Evolutionary conservation across 768 basidiomycete genomes (phyloP), one percentile per base, ranked within the genome.

Genomic region (Lentinus tigrinus): DNA sequence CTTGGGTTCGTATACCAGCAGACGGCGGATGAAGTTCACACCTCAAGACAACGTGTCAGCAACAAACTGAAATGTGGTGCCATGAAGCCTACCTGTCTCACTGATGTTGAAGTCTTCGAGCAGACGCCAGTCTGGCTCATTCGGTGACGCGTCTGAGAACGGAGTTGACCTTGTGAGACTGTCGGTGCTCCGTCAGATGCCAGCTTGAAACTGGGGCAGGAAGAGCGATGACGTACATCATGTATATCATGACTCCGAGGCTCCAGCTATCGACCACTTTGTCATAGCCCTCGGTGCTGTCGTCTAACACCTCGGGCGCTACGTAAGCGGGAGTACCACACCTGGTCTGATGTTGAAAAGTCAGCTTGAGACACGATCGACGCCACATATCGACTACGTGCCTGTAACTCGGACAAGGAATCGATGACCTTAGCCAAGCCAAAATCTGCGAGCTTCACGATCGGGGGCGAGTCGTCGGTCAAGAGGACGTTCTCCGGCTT

Each of bases 401-500:
- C 90, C 65, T 79, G 79, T 10, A 46, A 9, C 4, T 21, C 24
- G 19, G 44, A 21, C 19, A 81, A 67, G 58, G 83, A 84, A 58
- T 89, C 84, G 7, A 99, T 92, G 53, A 98, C 88, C 75, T 99
- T 99, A 59, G 88, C 91, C 48, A 99, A 79, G 31, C 96, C 96
- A 68, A 99, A 99, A 72, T 99, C 96, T 58, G 96, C 96, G 59
- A 99, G 96, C 79, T 98, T 99, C 73, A 99, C 94, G 39, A 89
- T 82, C 70, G 93, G 90, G 31, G 85, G 82, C 68, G 94, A 93
- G 70, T 96, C 94, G 10, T 69, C 75, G 3, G 91, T 93, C 47
- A 98, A 99, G 3, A 99, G 78, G 14, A 99, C 77, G 70, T 98
- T 99, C 69, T 98, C 96, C 1, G 96, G 96, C 69, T 99, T 99